Conservation (phyloP, 2,329 filamentous ascomycete genomes). For the Orbilia blumenaviensis region DNA sequence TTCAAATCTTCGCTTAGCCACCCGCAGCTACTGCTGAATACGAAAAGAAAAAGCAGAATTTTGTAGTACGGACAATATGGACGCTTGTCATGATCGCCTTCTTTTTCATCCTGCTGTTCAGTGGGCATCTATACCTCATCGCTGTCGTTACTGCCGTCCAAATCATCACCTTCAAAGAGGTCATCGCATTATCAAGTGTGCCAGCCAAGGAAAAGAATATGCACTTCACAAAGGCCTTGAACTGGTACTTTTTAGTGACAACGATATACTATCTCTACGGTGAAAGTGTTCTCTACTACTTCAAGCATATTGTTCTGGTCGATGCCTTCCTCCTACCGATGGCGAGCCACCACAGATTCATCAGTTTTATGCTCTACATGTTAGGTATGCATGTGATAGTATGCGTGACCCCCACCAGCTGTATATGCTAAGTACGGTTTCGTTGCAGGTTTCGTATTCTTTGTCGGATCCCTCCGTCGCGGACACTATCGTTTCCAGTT, state of each 20-base stretch:
- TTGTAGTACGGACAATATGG: constrained; percentile 96
- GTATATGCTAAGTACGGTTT: not conserved
- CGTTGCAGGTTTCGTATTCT: constrained; percentile 88
- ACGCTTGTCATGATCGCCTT: constrained; percentile 94
- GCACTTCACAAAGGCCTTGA: constrained; percentile 92
- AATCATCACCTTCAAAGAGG: constrained; percentile 98
- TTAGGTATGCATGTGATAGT: constrained; percentile 72
- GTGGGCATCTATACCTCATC: constrained; percentile 97
- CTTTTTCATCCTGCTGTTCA: constrained; percentile 92
- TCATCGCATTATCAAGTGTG: constrained; percentile 96
- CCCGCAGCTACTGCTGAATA: constrained; percentile 72
- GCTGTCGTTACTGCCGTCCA: constrained; percentile 90
- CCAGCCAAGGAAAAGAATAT: constrained; percentile 89
- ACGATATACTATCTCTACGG: constrained; percentile 99
- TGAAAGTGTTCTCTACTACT: constrained; percentile 99
- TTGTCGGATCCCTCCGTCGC: constrained; percentile 91
- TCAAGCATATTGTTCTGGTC: constrained; percentile 97
- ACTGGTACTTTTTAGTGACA: constrained; percentile 99
- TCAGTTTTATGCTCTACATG: constrained; percentile 97
- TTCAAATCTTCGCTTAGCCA: constrained; percentile 54
- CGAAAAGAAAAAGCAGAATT: constrained; percentile 98
- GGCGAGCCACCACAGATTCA: constrained; percentile 96
- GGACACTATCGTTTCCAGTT: constrained; percentile 99
- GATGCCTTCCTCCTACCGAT: constrained; percentile 92
- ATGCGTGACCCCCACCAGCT: not conserved